A percentile compares a stretch with the other conserved stretches of the same genome.
These are phyloP conservation scores for Melampsora larici-populina DNA, from an alignment of 1,284 basidiomycete species.

Conservation along the genomic window DNA sequence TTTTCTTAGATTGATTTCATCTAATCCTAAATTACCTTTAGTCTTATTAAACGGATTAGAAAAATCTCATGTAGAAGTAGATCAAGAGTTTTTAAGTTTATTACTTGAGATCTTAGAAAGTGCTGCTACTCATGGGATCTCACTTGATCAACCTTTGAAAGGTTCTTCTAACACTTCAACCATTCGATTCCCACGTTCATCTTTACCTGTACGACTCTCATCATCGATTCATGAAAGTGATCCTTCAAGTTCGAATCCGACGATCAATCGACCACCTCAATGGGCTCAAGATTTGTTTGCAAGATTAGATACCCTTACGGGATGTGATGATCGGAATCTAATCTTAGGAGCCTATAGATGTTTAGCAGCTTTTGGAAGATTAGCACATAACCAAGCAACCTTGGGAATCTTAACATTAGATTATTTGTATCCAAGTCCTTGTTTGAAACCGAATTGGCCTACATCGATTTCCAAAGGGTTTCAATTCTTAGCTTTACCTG, in stretches of 20 bases:
- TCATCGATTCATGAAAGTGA: neutral
- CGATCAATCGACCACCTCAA: neutral
- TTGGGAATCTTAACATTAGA: neutral
- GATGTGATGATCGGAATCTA: slow-evolving; percentile 25
- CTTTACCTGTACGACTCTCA: neutral
- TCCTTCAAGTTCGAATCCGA: neutral
- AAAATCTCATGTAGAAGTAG: neutral
- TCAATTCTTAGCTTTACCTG: slow-evolving; percentile 21
- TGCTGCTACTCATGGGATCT: slow-evolving; percentile 6
- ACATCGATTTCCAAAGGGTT: slow-evolving; percentile 12
- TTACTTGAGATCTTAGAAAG: slow-evolving; percentile 71
- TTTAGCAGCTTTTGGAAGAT: slow-evolving; percentile 6
- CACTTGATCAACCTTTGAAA: slow-evolving; percentile 10
- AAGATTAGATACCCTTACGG: slow-evolving; percentile 7
- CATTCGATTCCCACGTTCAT: neutral
- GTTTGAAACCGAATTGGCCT: neutral
- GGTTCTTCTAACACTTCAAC: neutral
- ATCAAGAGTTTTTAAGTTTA: slow-evolving; percentile 14
- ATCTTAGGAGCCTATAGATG: slow-evolving; percentile 20
- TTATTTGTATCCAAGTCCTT: neutral
- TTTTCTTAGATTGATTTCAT: neutral
- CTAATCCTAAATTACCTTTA: slow-evolving; percentile 2
- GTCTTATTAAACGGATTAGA: neutral
- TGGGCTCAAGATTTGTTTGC: slow-evolving; percentile 12
- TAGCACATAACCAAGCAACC: neutral